Conservation (phyloP, 805 yeast genomes). For the Sungouiella blattae region DNA sequence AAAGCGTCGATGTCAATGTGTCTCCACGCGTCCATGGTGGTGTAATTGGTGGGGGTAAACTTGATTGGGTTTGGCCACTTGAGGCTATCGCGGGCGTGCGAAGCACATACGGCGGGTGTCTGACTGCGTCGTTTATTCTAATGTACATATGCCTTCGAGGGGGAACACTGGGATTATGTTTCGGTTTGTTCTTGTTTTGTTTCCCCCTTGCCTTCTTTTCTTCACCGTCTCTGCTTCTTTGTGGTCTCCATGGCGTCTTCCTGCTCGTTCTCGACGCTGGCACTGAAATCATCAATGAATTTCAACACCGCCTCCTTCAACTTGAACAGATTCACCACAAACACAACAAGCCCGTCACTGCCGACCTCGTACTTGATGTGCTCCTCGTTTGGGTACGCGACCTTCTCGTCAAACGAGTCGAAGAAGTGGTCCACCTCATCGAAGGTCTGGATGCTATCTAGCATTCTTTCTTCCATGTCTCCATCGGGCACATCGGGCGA, state of each 20-base stretch:
- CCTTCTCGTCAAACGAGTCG: constrained; percentile 47
- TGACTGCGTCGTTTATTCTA: too few relatives aligned
- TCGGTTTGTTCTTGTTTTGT: too few relatives aligned
- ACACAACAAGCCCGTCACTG: constrained; percentile 56
- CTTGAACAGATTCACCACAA: constrained; percentile 43
- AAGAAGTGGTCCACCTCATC: constrained; percentile 49
- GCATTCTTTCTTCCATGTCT: constrained; percentile 47
- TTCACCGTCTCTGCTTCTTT: too few relatives aligned
- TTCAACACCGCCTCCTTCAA: constrained; percentile 36
- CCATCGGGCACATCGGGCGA: constrained; percentile 32
- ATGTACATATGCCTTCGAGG: too few relatives aligned
- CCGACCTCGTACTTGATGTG: constrained; percentile 58
- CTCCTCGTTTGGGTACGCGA: constrained; percentile 54
- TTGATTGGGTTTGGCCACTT: too few relatives aligned
- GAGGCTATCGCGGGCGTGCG: too few relatives aligned
- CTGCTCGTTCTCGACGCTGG: constrained; percentile 1
- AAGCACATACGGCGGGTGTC: too few relatives aligned
- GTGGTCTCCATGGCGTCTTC: constrained; percentile 4
- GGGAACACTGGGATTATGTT: too few relatives aligned
- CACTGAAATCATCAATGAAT: constrained; percentile 40
- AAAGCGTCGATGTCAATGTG: constrained; percentile 90
- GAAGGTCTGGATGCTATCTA: constrained; percentile 44
- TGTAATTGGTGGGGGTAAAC: too few relatives aligned
- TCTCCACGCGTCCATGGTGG: constrained; percentile 75
- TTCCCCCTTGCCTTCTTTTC: too few relatives aligned